Conservation (phyloP, 257 asterid species). For the Solanum lycopersicoides region DNA sequence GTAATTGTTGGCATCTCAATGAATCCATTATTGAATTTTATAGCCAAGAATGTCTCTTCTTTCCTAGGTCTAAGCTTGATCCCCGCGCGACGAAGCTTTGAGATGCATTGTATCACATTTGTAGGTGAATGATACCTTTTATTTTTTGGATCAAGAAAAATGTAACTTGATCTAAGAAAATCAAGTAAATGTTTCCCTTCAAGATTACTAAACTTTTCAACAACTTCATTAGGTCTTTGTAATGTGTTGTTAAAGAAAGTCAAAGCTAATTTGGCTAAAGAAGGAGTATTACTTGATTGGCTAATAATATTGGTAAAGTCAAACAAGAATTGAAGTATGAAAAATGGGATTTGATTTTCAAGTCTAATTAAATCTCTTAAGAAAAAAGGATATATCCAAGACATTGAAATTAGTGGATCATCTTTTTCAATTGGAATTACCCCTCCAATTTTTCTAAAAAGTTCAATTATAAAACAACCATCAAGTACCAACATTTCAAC, state of each 20-base stretch:
- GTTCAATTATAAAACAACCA: conserved; percentile 77
- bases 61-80: conserved; percentile 28
- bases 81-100: conserved; percentile 71
- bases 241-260: conserved; percentile 47
- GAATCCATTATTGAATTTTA: conserved; percentile 46
- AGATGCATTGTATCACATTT: conserved; percentile 46
- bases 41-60: conserved; percentile 43
- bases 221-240: conserved; percentile 33
- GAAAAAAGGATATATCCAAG: conserved; percentile 65
- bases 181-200: conserved; percentile 66
- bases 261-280: conserved; percentile 27
- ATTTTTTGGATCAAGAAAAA: conserved; percentile 28
- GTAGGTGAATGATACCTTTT: conserved; percentile 9
- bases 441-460: conserved; percentile 55
- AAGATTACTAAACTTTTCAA: conserved; percentile 9
- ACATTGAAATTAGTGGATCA: conserved; percentile 59
- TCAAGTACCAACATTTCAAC: conserved; percentile 73
- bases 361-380: conserved; percentile 61
- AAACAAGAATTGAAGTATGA: conserved; percentile 45
- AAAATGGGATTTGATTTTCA: conserved; percentile 83
- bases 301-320: conserved; percentile 26
- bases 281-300: conserved; percentile 12
- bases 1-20: conserved; percentile 68
- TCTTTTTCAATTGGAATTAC: conserved; percentile 40
- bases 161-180: conserved; percentile 62